Base-by-base conservation (phyloP, 2,329 filamentous ascomycete species). In the Pezicula carpinea region DNA sequence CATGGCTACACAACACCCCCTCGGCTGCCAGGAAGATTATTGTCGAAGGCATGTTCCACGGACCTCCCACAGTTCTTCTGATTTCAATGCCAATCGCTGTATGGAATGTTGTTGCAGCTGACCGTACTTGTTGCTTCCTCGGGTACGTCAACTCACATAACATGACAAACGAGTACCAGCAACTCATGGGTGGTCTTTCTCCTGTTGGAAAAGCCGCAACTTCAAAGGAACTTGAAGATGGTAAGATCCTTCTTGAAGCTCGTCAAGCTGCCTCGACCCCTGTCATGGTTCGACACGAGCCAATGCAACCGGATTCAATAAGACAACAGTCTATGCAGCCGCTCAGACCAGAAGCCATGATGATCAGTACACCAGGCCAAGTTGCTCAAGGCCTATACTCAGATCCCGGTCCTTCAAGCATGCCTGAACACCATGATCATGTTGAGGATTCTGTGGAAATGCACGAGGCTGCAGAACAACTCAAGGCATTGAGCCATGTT, bases 11-110 rank as follows among this genome's bases (percentile, higher is more conserved):
- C 39, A 76, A 78, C 53, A 74, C 74, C 1, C 78, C 80, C 1
- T 65, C 74, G 0, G 70, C 78, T 3, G 76, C 76, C 1, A 71
- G 76, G 14, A 80, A 77, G 54, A 79, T 85, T 47, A 72, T 75
- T 6, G 79, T 85, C 4, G 81, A 85, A 59, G 81, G 80, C 54
- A 84, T 85, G 78, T 85, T 85, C 52, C 67, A 84, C 15, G 82
- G 81, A 0, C 81, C 81, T 0, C 80, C 81, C 1, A 84, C 82
- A 0, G 82, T 84, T 69, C 66, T 85, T 7, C 67, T 85, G 23
- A 80, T 85, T 45, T 84, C 81, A 4, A 84, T 85, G 77, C 80
- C 81, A 4, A 72, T 77, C 48, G 72, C 74, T 5, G 72, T 85
- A 13, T 85, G 80, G 79, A 80, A 76, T 53, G 72, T 82, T 18